Evolutionary conservation across 257 asterid genomes (phyloP), one percentile per base, ranked within the genome.

Genomic region (Eustoma russellianum): DNA sequence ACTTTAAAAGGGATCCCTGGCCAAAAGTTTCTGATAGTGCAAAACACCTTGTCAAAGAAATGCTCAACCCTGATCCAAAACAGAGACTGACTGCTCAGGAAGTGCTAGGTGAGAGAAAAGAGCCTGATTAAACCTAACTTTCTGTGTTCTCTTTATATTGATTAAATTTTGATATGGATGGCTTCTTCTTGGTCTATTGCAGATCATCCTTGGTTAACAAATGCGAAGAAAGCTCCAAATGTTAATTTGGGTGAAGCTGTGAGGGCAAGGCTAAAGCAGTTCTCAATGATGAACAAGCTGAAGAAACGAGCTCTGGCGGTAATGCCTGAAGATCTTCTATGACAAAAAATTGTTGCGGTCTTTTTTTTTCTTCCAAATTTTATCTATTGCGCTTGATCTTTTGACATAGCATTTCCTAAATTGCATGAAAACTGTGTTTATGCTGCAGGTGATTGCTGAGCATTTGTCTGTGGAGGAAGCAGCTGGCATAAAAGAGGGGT

Each of bases 121-220:
- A 52, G 33, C 16, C 17, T 48, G 7, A 49, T 45, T 7, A 14
- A 55, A 54, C 9, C 41, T 61, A 33, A 18, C 53, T 28, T 10
- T 46, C 45, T 17, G 14, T 9, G 5, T 16, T 41, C 13, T 18
- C 43, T 38, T 0, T 1, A 5, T 38, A 38, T 38, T 13, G 60
- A 17, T 17, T 15, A 51, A 53, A 3, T 33, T 41, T 41, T 46
- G 35, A 45, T 11, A 12, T 38, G 44, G 12, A 18, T 48, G 34
- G 6, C 33, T 66, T 41, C 15, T 63, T 24, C 6, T 2, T 41
- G 17, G 49, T 46, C 50, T n/a, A 41, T 33, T 75, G 34, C 69
- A 75, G 81, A 75, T 61, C 81, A 75, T 68, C 75, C 81, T 51
- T 75, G 81, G 81, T 48, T 75, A 52, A 78, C 68, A 58, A 75